Conservation (phyloP, 2,329 filamentous ascomycete genomes). For the Apiospora saccharicola region DNA sequence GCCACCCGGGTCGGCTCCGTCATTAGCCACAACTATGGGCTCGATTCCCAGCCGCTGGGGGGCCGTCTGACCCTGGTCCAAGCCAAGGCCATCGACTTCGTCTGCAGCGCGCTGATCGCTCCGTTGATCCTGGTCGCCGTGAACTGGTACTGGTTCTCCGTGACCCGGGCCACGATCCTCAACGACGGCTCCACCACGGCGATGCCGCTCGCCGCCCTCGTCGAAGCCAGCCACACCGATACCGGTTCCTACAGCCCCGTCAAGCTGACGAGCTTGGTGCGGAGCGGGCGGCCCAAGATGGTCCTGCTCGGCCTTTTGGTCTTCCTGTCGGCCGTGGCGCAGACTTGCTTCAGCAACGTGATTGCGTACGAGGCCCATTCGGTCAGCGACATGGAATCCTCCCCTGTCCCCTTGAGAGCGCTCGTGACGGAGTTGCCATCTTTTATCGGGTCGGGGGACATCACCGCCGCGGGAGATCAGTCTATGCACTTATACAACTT, state of each 20-base stretch:
- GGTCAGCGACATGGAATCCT: background rate
- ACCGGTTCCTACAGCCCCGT: slow-evolving; percentile 1
- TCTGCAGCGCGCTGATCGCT: background rate
- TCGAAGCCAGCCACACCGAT: background rate
- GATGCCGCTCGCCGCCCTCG: background rate
- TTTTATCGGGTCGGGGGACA: background rate
- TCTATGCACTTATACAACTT: background rate
- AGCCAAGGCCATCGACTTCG: slow-evolving; percentile 2
- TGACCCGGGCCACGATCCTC: background rate
- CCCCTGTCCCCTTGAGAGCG: background rate
- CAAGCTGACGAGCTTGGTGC: background rate
- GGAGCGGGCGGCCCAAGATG: background rate
- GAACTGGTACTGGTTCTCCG: slow-evolving; percentile 1
- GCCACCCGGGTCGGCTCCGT: background rate
- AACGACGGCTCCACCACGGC: background rate
- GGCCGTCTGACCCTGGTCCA: background rate
- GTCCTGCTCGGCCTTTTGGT: background rate
- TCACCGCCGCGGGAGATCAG: no score
- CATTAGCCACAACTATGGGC: background rate
- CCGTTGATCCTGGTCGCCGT: background rate
- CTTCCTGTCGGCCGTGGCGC: background rate
- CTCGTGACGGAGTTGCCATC: background rate
- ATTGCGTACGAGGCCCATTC: background rate
- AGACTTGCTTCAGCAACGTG: background rate
- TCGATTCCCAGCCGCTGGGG: background rate